Conservation (phyloP, 257 asterid genomes). For the Nicotiana attenuata region DNA sequence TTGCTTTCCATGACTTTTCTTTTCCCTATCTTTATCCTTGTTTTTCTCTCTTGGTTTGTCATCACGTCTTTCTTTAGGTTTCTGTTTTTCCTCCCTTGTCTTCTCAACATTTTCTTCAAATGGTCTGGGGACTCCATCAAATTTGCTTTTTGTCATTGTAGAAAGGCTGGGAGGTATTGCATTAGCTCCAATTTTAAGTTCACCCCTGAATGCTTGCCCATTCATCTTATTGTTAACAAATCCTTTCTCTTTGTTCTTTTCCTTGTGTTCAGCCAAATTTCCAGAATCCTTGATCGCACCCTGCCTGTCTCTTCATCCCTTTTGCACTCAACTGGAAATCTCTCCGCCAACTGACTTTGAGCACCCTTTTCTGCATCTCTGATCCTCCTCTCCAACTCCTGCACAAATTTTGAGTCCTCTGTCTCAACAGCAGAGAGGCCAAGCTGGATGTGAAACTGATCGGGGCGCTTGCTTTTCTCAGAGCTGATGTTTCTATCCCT, state of each 20-base stretch:
- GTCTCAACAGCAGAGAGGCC: conserved; percentile 25
- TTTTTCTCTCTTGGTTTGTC: conserved; percentile 31
- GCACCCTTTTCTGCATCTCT: conserved; percentile 34
- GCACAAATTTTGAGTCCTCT: conserved; percentile 49
- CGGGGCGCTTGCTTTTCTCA: conserved; percentile 27
- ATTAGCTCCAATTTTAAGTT: conserved; percentile 23
- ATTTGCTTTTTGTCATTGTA: conserved; percentile 23
- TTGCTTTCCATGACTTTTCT: conserved; percentile 36
- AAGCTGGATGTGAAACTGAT: conserved; percentile 38
- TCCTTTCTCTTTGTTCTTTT: conserved; percentile 27
- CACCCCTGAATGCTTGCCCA: conserved; percentile 26
- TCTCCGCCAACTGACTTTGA: conserved; percentile 33
- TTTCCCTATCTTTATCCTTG: conserved; percentile 39
- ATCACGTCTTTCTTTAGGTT: conserved; percentile 33
- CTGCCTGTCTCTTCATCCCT: conserved; percentile 24
- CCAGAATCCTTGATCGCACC: conserved; percentile 28
- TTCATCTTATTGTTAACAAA: conserved; percentile 34
- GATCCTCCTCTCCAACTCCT: conserved; percentile 57
- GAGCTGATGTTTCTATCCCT: conserved; percentile 17
- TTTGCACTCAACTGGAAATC: conserved; percentile 25
- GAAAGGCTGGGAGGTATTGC: conserved; percentile 23
- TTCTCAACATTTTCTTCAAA: conserved; percentile 32
- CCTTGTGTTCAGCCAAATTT: conserved; percentile 35
- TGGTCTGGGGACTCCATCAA: conserved; percentile 32
- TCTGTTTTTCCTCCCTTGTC: conserved; percentile 36